Base-by-base conservation (phyloP, 257 asterid genomes). In the Sherardia arvensis region DNA sequence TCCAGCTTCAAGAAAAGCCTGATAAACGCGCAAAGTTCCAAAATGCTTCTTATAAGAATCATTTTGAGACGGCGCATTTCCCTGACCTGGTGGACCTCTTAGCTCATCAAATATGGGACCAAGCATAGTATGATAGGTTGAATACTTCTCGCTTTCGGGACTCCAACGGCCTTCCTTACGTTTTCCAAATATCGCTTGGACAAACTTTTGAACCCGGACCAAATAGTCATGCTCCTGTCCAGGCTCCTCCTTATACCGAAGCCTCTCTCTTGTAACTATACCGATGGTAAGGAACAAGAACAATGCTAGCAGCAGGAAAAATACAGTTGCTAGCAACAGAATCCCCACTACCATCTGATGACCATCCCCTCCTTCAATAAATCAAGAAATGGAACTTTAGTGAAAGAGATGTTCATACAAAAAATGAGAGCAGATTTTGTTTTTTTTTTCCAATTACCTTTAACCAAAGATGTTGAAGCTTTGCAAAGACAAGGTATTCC, bases 101-200 rank as follows among this genome's bases (percentile, higher is more conserved):
- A 89, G 86, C 69, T 92, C 99, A 76, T 89, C 99, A 18, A 89
- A 92, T 21, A 92, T 57, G 12, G 99, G 96, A 1, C 99, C 97
- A 14, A 92, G 57, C 51, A 80, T 78, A 58, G 83, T 76, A 54
- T 82, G 68, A 67, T 71, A 73, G 25, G 38, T 63, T 0, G 91
- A 76, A 36, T 66, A 70, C 0, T 79, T 71, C 14, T 77, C 64
- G 74, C 78, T 84, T 56, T 78, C 85, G 95, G 97, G 85, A 48
- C 93, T 80, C 99, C 99, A 92, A 32, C 82, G 96, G 72, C 99
- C 99, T 80, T 92, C 67, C 76, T 92, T 92, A 8, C 97, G 97
- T 0, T 95, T 97, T 59, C 99, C 97, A 51, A 92, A 69, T 20
- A 93, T 85, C 3, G 80, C 91, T 30, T 97, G 83, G 38, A 92